Evolutionary conservation across 106 monocot genomes (phyloP).

Genomic region (Phalaenopsis equestris): DNA sequence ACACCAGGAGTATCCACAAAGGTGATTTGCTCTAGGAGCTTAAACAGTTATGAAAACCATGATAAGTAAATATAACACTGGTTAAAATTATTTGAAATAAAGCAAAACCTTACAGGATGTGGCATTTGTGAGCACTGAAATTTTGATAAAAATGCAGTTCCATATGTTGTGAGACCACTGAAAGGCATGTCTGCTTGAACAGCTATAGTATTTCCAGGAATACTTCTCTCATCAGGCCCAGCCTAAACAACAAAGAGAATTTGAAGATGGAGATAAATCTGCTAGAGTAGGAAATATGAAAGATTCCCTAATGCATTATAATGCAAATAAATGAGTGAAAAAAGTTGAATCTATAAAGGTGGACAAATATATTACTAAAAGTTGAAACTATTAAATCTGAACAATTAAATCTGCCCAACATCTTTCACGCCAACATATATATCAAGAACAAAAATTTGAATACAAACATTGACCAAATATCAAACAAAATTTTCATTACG

Average conservation of each 20-base stretch:
- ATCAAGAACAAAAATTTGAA: too few species aligned
- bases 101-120: constrained; percentile 59
- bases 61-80: neutral
- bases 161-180: constrained; percentile 80
- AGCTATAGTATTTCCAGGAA: constrained; percentile 94
- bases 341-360: too few species aligned
- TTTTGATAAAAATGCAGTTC: constrained; percentile 91
- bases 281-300: neutral
- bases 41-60: constrained; percentile 6
- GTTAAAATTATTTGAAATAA: neutral
- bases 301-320: neutral
- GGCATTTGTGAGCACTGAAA: constrained; percentile 98
- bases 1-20: constrained; percentile 98
- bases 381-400: too few species aligned
- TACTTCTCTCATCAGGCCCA: constrained; percentile 92
- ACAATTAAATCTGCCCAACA: too few species aligned
- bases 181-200: constrained; percentile 99
- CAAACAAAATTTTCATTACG: too few species aligned
- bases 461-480: too few species aligned
- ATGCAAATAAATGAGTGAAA: too few species aligned
- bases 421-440: too few species aligned
- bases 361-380: too few species aligned
- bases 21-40: constrained; percentile 91
- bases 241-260: constrained; percentile 39
- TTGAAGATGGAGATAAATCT: neutral